These are phyloP conservation scores for Nephelium lappaceum DNA, from an alignment of 345 rosid species.

Conservation along the genomic window DNA sequence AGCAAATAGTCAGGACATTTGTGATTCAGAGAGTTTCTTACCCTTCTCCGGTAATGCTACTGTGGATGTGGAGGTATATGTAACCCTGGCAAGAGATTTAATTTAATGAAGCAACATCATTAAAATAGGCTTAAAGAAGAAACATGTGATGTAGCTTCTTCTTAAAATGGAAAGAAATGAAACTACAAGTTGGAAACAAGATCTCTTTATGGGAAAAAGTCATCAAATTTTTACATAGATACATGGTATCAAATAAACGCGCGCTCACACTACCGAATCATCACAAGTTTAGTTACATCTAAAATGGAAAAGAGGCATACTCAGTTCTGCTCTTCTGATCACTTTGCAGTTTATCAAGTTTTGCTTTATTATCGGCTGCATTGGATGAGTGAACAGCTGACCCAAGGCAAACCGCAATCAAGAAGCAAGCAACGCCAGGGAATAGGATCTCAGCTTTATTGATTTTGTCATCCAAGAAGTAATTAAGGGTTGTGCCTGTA, in stretches of 20 bases:
- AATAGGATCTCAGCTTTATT: constrained; percentile 79
- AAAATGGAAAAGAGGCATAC: constrained; percentile 29
- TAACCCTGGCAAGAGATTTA: constrained; percentile 27
- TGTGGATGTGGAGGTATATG: constrained; percentile 22
- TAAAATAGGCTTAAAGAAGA: too few species aligned
- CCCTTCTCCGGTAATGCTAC: constrained; percentile 33
- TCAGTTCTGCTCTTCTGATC: constrained; percentile 29
- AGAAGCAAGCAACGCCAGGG: constrained; percentile 82
- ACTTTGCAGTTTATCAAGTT: constrained; percentile 44
- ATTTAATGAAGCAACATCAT: not conserved
- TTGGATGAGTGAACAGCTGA: constrained; percentile 79
- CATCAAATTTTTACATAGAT: not conserved
- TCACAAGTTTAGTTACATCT: not conserved
- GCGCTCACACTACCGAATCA: not conserved
- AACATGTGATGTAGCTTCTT: not conserved
- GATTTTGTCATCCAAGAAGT: constrained; percentile 79
- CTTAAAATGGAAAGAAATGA: not conserved
- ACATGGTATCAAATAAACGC: not conserved
- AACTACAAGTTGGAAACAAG: not conserved
- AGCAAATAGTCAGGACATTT: not conserved
- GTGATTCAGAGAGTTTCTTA: constrained; percentile 10
- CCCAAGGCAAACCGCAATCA: constrained; percentile 76
- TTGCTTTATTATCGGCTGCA: constrained; percentile 67
- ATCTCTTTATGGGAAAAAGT: not conserved
- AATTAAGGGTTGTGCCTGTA: constrained; percentile 80